A percentile compares a stretch with the other conserved stretches of the same genome.
Evolutionary conservation across 345 rosid species (phyloP).

Genomic region (Geranium brycei): DNA sequence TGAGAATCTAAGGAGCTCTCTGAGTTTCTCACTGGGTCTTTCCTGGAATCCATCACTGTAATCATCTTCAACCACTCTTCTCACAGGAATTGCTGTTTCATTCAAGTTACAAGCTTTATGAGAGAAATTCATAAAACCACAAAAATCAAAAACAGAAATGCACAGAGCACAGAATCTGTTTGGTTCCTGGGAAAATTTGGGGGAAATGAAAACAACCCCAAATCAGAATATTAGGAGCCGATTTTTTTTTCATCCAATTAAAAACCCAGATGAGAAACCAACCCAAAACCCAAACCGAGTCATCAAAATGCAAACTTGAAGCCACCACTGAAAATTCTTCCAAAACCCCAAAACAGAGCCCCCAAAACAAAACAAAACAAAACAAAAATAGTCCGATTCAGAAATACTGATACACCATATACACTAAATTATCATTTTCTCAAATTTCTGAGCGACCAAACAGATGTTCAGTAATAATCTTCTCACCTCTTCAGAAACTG

Average conservation of each 20-base stretch:
- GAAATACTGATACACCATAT: neutral
- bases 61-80: conserved; percentile 15
- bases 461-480: neutral
- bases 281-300: too few species aligned
- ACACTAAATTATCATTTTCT: neutral
- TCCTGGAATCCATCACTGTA: conserved; percentile 33
- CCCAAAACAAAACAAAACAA: too few species aligned
- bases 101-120: too few species aligned
- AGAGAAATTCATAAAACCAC: neutral
- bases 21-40: conserved; percentile 22
- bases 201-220: neutral
- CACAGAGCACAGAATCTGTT: neutral
- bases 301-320: neutral
- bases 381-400: too few species aligned
- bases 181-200: neutral
- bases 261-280: neutral
- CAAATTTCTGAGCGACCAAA: neutral
- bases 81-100: neutral
- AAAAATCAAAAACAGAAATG: neutral
- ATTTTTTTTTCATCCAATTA: neutral
- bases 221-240: neutral
- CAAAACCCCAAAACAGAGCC: neutral
- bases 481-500: neutral
- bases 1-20: conserved; percentile 77
- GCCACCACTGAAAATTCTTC: neutral